phyloP scores from a whole-genome alignment of 1,284 basidiomycete genomes.

The Sanghuangporus baumii region DNA sequence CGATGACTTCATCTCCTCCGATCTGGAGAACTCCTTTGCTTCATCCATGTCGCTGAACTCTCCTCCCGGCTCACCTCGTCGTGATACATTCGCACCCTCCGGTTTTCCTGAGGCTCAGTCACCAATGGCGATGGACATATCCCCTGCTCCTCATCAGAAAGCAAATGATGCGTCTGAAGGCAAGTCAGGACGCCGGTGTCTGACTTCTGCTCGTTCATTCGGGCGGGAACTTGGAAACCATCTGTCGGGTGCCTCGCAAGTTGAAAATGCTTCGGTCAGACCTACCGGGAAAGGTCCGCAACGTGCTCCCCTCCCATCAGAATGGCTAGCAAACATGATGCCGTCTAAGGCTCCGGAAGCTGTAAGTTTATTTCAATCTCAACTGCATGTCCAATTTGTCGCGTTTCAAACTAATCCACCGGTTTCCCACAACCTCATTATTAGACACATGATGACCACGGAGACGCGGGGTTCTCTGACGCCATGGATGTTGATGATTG shows the following conservation, averaged over 20 bases:
- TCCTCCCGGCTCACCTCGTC: slow-evolving; percentile 47
- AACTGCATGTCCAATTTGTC: not conserved
- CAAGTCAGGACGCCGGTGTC: slow-evolving; percentile 40
- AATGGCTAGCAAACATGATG: slow-evolving; percentile 44
- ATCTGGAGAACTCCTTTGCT: slow-evolving; percentile 74
- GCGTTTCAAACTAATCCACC: not conserved
- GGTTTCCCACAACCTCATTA: slow-evolving; percentile 1
- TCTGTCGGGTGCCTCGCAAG: slow-evolving; percentile 27
- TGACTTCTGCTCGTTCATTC: slow-evolving; percentile 59
- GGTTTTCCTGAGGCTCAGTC: slow-evolving; percentile 6
- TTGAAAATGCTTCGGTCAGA: slow-evolving; percentile 33
- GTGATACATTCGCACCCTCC: slow-evolving; percentile 14
- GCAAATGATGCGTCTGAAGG: slow-evolving; percentile 1
- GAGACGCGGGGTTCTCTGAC: slow-evolving; percentile 4
- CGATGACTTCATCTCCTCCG: slow-evolving; percentile 63
- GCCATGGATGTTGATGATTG: slow-evolving; percentile 27
- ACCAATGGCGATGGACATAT: slow-evolving; percentile 66
- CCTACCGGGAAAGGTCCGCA: slow-evolving; percentile 43
- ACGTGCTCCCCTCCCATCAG: slow-evolving; percentile 52
- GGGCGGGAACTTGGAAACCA: slow-evolving; percentile 64
- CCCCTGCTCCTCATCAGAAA: slow-evolving; percentile 46
- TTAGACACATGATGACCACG: slow-evolving; percentile 1
- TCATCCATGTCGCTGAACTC: slow-evolving; percentile 75
- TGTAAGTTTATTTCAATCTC: slow-evolving; percentile 26
- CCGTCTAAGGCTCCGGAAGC: not conserved